These are phyloP conservation scores for Colletotrichum agaves DNA, from an alignment of 2,329 filamentous ascomycete species.

Conservation along the genomic window DNA sequence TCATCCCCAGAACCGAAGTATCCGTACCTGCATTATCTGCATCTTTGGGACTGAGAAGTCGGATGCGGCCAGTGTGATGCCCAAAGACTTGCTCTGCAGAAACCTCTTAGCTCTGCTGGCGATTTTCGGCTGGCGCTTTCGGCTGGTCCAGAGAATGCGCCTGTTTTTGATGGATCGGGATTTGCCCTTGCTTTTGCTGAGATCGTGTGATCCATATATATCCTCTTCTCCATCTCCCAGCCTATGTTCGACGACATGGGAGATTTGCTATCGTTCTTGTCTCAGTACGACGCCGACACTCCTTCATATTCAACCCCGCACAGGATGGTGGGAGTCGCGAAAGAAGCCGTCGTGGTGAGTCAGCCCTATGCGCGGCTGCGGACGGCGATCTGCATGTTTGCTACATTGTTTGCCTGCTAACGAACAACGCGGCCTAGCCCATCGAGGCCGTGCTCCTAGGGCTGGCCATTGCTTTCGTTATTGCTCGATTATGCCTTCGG, in stretches of 20 bases:
- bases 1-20: not conserved
- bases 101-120: no score
- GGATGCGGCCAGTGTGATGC: not conserved
- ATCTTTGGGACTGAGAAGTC: not conserved
- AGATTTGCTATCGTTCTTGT: not conserved
- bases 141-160: not conserved
- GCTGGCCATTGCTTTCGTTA: constrained; percentile 40
- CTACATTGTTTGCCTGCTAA: constrained; percentile 16
- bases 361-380: not conserved
- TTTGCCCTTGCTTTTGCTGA: not conserved
- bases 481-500: constrained; percentile 42
- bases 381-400: not conserved
- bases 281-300: not conserved
- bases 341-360: constrained; percentile 37
- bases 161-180: not conserved
- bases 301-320: not conserved
- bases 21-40: constrained; percentile 2
- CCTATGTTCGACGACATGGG: not conserved
- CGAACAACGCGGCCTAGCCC: constrained; percentile 37
- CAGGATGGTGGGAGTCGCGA: constrained; percentile 32
- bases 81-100: not conserved
- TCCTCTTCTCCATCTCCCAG: not conserved
- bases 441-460: constrained; percentile 43
- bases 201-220: not conserved
- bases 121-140: not conserved